Evolutionary conservation across 2,329 filamentous ascomycete genomes (phyloP).

Genomic region (Tricladium varicosporioides): DNA sequence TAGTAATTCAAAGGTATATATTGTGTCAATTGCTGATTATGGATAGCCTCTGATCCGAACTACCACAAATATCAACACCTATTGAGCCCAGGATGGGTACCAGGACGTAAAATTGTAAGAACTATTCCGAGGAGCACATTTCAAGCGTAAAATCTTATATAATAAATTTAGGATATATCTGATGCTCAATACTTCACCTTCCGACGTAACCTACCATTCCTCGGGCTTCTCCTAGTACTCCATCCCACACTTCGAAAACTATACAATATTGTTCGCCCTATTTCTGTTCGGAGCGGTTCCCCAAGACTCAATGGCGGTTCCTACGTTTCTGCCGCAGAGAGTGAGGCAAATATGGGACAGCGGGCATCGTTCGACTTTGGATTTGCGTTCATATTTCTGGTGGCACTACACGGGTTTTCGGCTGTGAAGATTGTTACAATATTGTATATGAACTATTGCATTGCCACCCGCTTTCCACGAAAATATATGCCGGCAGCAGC

Average conservation of each 20-base stretch:
- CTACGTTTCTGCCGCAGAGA: conserved; percentile 41
- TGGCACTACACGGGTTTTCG: conserved; percentile 81
- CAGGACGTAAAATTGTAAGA: conserved; percentile 80
- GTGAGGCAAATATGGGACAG: conserved; percentile 60
- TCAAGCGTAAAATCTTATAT: conserved; percentile 7
- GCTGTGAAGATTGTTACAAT: conserved; percentile 79
- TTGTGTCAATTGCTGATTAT: no score
- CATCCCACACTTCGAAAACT: conserved; percentile 76
- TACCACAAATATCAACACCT: conserved; percentile 71
- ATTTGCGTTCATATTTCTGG: conserved; percentile 78
- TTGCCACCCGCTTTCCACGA: conserved; percentile 71
- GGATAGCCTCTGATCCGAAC: conserved; percentile 72
- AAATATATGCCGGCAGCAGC: conserved; percentile 71
- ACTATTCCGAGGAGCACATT: not conserved
- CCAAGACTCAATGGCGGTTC: conserved; percentile 33
- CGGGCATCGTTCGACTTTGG: conserved; percentile 77
- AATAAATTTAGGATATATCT: conserved; percentile 68
- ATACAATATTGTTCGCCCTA: conserved; percentile 55
- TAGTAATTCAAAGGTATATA: conserved; percentile 31
- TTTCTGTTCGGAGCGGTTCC: conserved; percentile 21
- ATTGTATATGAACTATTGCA: conserved; percentile 75
- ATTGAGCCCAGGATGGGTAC: conserved; percentile 84
- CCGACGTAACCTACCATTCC: conserved; percentile 79
- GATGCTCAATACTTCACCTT: conserved; percentile 87
- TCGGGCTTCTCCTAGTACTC: conserved; percentile 68